Evolutionary conservation across 2,329 filamentous ascomycete genomes (phyloP).

Genomic region (Alternaria ventricosa): DNA sequence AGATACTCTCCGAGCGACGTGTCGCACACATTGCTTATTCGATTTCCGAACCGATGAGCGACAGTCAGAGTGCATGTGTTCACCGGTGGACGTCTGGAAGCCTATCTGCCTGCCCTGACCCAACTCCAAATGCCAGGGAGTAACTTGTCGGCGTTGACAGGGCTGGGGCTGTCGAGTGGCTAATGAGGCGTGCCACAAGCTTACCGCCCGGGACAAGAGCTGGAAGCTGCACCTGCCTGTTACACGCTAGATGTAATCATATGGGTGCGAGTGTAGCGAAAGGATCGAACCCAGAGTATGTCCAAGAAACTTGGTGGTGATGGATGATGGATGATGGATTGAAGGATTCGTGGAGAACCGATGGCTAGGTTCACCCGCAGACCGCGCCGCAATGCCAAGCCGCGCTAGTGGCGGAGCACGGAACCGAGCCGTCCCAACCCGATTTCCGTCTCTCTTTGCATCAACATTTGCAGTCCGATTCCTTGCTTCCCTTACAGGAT

Average conservation of each 20-base stretch:
- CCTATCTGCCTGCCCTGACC: background rate
- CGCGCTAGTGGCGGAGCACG: background rate
- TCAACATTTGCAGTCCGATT: background rate
- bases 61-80: background rate
- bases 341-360: background rate
- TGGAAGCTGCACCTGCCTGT: background rate
- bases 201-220: background rate
- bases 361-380: background rate
- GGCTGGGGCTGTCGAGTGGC: background rate
- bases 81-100: background rate
- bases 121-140: background rate
- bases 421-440: background rate
- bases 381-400: background rate
- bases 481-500: background rate
- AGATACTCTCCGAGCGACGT: background rate
- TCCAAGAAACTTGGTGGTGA: background rate
- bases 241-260: background rate
- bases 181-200: background rate
- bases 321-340: background rate
- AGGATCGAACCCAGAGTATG: background rate
- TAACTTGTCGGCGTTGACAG: background rate
- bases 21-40: background rate
- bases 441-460: background rate
- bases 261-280: background rate
- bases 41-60: background rate